A percentile compares a stretch with the other conserved stretches of the same genome.
Conservation (phyloP, 2,329 filamentous ascomycete genomes). For the Alternaria novae-zelandiae region DNA sequence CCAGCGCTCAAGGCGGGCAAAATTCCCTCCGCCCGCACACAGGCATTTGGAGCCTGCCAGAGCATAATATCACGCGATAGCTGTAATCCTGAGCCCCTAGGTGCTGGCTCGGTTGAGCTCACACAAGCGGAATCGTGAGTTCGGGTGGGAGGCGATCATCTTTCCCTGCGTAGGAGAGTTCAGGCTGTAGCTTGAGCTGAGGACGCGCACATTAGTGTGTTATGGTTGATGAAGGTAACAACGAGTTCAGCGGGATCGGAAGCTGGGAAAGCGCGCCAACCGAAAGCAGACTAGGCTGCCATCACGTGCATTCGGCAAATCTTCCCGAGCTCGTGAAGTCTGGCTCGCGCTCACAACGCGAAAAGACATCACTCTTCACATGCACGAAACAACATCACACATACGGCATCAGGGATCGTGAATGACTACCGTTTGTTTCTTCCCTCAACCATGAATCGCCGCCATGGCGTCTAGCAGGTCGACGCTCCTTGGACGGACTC, state of each 20-base stretch:
- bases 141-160: not conserved
- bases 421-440: not conserved
- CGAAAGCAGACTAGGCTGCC: not conserved
- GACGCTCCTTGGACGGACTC: not conserved
- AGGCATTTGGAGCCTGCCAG: not conserved
- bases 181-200: not conserved
- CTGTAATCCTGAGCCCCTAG: not conserved
- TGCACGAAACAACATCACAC: not conserved
- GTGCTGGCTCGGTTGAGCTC: not conserved
- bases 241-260: not conserved
- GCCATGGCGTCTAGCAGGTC: not conserved
- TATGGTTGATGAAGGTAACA: not conserved
- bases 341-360: not conserved
- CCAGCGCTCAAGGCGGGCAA: not conserved
- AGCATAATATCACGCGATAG: not conserved
- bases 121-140: not conserved
- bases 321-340: not conserved
- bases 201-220: not conserved
- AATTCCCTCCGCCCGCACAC: not conserved
- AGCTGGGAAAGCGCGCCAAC: not conserved
- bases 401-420: not conserved
- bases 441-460: rapidly evolving
- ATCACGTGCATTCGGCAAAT: not conserved
- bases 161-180: rapidly evolving
- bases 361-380: not conserved